These are phyloP conservation scores for Jacaranda mimosifolia DNA, from an alignment of 257 asterid species.

Conservation along the genomic window DNA sequence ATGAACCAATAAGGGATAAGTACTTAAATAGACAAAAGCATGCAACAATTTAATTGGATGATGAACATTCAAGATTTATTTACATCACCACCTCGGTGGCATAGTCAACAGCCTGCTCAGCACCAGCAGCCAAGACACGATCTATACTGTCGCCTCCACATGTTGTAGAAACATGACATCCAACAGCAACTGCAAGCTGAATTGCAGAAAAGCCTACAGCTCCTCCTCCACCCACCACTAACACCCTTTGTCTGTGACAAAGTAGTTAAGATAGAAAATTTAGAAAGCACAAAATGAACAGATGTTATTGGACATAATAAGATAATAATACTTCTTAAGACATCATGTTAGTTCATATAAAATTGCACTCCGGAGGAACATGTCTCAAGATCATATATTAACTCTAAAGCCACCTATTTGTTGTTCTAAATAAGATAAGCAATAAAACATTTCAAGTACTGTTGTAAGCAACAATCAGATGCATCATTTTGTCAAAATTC, in stretches of 20 bases:
- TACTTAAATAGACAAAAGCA: not conserved
- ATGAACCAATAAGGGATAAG: not conserved
- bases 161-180: conserved; percentile 77
- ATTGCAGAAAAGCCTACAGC: conserved; percentile 85
- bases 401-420: not conserved
- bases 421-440: conserved; percentile 11
- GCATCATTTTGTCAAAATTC: not conserved
- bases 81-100: conserved; percentile 56
- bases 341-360: not conserved
- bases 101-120: conserved; percentile 78
- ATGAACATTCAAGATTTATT: conserved; percentile 13
- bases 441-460: not conserved
- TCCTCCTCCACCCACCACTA: conserved; percentile 84
- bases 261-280: conserved; percentile 20
- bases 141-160: conserved; percentile 72
- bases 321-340: not conserved
- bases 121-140: conserved; percentile 69
- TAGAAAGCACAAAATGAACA: conserved; percentile 9
- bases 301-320: not conserved
- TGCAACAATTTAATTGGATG: not conserved
- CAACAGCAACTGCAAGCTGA: conserved; percentile 78
- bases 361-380: not conserved
- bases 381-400: too few relatives aligned
- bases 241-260: conserved; percentile 61
- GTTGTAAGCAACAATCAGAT: not conserved